These are phyloP conservation scores for Podila epigama DNA, from an alignment of 192 early-diverging fungal species.

Conservation along the genomic window DNA sequence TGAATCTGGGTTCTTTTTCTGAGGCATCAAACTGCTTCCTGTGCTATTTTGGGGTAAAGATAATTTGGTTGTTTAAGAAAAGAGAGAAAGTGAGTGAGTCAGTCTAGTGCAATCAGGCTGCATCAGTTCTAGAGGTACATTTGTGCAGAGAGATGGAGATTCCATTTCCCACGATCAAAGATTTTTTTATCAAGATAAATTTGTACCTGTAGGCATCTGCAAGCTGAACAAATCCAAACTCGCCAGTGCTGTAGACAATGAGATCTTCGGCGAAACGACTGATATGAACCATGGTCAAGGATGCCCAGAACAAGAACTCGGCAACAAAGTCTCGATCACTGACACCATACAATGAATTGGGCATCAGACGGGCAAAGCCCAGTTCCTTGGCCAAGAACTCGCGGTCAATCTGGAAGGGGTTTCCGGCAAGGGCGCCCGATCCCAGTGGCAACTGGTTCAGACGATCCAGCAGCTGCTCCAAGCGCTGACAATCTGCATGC, in stretches of 20 bases:
- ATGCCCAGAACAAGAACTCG: constrained; percentile 96
- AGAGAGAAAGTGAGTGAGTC: constrained; percentile 8
- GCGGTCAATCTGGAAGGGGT: constrained; percentile 96
- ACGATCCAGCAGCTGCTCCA: constrained; percentile 83
- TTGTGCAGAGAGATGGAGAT: too few relatives aligned
- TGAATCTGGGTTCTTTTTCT: constrained; percentile 99
- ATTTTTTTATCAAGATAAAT: neutral
- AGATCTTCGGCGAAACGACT: constrained; percentile 93
- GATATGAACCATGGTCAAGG: constrained; percentile 91
- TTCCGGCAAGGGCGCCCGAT: constrained; percentile 94
- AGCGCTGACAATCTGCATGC: constrained; percentile 86
- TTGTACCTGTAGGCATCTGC: constrained; percentile 91
- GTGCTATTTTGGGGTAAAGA: constrained; percentile 63
- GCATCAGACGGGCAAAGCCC: constrained; percentile 84
- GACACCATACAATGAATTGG: constrained; percentile 92
- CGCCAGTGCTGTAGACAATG: constrained; percentile 91
- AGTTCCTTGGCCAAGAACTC: constrained; percentile 87
- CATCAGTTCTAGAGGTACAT: constrained; percentile 4
- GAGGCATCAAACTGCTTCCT: constrained; percentile 97
- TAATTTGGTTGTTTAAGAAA: too few relatives aligned
- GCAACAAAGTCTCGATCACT: constrained; percentile 97
- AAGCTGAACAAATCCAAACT: constrained; percentile 94
- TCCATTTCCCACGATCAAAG: constrained; percentile 3
- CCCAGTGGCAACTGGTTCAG: constrained; percentile 90
- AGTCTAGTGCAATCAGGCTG: too few relatives aligned